Evolutionary conservation across 805 yeast genomes (phyloP).

Genomic region (Wickerhamomyces chaumierensis): DNA sequence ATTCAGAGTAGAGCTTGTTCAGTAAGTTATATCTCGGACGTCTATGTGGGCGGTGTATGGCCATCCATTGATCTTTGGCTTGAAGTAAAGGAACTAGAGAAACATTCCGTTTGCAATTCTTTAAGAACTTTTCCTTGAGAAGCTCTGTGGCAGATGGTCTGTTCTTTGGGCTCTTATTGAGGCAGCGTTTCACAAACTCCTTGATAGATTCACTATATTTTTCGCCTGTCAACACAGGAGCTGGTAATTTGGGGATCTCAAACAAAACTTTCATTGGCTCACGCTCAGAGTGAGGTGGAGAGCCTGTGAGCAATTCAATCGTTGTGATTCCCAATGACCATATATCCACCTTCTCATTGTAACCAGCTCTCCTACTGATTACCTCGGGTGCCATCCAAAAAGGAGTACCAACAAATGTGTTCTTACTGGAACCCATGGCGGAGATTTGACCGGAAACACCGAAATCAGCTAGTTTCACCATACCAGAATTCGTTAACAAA

Average conservation of each 20-base stretch:
- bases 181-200: constrained; percentile 52
- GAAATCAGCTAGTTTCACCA: constrained; percentile 80
- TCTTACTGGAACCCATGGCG: constrained; percentile 47
- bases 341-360: constrained; percentile 80
- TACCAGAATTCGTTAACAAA: constrained; percentile 55
- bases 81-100: constrained; percentile 25
- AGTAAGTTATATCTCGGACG: constrained; percentile 29
- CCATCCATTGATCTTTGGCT: constrained; percentile 27
- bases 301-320: constrained; percentile 72
- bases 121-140: constrained; percentile 42
- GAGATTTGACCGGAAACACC: constrained; percentile 82
- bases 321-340: constrained; percentile 95
- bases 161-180: constrained; percentile 50
- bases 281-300: constrained; percentile 64
- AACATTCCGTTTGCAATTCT: constrained; percentile 20
- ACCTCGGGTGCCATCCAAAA: constrained; percentile 99
- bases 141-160: constrained; percentile 56
- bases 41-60: constrained; percentile 19
- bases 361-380: constrained; percentile 49
- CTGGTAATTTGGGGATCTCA: constrained; percentile 51
- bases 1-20: constrained; percentile 18
- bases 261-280: constrained; percentile 73
- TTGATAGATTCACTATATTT: constrained; percentile 31
- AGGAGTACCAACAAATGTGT: constrained; percentile 90
- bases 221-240: constrained; percentile 45